Evolutionary conservation across 2,329 filamentous ascomycete species (phyloP), one percentile per base, ranked within the genome.

Genomic region (Coleophoma crateriformis): DNA sequence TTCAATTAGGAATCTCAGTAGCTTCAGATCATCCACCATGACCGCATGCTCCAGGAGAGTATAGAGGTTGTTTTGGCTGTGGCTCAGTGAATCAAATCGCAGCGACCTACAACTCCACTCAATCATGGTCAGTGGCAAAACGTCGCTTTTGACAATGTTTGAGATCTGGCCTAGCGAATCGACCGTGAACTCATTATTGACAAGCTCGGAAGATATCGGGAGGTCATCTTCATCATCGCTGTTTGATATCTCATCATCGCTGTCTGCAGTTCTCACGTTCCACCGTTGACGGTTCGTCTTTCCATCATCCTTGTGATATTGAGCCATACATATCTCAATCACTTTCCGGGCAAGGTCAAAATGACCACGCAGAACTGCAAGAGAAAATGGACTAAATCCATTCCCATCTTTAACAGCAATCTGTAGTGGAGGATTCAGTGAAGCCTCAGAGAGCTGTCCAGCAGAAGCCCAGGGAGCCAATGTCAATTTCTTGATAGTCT

Each of bases 161-260:
- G 79, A 80, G 4, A 87, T 73, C 55, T 88, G 78, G 0, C 86
- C 86, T 50, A 94, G 75, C 57, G 89, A 82, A 14, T 94, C 86
- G 47, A 92, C 78, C 0, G 88, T 94, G 63, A 87, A 88, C 34
- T 77, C 73, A 12, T 85, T 79, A 56, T 85, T 78, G 27, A 89
- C 69, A 38, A 83, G 71, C 51, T 84, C 76, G 37, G 68, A 69
- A 45, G 78, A 70, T 38, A 81, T 72, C 7, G 69, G 68, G 15
- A 72, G 72, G 40, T 54, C 50, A 15, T 54, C 47, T 7, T 55
- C 55, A 45, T 58, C 52, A 43, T 55, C 53, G 17, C 51, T 53
- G 19, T 60, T 54, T 7, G 44, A 4, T 17, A 55, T 58, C 3
- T 71, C 66, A 1, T 68, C 64, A 1, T 67, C 63, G 3, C 70